These are phyloP conservation scores for Monosporascus sp. DNA, from an alignment of 2,329 filamentous ascomycete genomes.

Conservation along the genomic window DNA sequence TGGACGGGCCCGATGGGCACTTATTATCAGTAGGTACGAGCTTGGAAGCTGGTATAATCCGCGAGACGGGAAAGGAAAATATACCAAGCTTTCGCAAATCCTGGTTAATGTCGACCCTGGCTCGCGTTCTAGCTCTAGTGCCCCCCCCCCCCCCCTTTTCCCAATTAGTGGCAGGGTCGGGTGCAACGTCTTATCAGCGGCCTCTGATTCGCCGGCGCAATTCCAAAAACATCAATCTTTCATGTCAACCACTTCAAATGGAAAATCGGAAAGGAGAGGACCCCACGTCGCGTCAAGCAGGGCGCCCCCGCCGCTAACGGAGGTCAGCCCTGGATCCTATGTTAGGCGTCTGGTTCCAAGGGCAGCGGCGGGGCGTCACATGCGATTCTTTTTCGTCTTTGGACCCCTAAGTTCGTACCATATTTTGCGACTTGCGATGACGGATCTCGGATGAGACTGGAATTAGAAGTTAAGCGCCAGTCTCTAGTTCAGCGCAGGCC, in stretches of 20 bases:
- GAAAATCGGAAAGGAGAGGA: neutral
- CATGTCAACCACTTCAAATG: conserved; percentile 7
- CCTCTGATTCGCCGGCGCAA: conserved; percentile 12
- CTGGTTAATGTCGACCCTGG: neutral
- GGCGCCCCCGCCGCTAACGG: neutral
- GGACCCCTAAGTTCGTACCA: no score
- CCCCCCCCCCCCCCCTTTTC: no score
- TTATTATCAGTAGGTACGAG: no score
- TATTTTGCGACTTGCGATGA: no score
- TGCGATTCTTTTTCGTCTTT: no score
- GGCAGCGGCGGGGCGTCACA: no score
- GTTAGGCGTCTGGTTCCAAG: no score
- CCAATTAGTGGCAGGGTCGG: conserved; percentile 8
- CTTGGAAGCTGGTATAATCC: no score
- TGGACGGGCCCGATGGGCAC: no score
- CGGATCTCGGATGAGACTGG: no score
- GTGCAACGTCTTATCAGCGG: conserved; percentile 15
- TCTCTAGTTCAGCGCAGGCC: no score
- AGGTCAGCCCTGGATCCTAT: neutral
- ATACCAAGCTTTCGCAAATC: neutral
- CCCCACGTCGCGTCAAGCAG: neutral
- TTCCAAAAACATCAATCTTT: conserved; percentile 17
- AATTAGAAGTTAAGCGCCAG: no score
- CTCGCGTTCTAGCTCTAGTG: neutral
- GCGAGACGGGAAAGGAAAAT: neutral